These are phyloP conservation scores for Leccinum broughii DNA, from an alignment of 768 basidiomycete genomes.

Conservation along the genomic window DNA sequence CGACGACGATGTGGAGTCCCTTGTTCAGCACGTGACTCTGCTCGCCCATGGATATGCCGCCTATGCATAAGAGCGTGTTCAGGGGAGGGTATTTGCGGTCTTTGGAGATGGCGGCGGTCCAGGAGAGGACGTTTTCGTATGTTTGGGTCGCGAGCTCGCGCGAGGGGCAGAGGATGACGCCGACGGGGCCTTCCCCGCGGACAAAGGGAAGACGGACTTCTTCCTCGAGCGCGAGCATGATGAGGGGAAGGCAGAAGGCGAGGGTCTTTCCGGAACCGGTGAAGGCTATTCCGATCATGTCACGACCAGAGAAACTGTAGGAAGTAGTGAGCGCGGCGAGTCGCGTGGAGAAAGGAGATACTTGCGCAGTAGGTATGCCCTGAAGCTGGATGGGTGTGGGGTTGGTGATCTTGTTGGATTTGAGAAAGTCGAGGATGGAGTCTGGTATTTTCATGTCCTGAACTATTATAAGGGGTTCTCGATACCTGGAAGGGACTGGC, in stretches of 20 bases:
- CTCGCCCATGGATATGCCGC: constrained; percentile 98
- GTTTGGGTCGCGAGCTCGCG: constrained; percentile 97
- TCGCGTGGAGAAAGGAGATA: neutral
- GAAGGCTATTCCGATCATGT: constrained; percentile 98
- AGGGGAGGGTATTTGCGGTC: constrained; percentile 82
- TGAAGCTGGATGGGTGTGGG: constrained; percentile 98
- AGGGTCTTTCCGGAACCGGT: constrained; percentile 99
- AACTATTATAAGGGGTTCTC: constrained; percentile 15
- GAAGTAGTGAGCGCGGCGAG: constrained; percentile 7
- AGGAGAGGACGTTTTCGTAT: constrained; percentile 87
- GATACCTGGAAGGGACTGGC: neutral
- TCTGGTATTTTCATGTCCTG: constrained; percentile 99
- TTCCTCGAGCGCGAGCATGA: constrained; percentile 95
- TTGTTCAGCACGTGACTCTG: constrained; percentile 88
- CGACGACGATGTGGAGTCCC: constrained; percentile 94
- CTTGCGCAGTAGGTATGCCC: constrained; percentile 93
- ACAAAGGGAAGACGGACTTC: constrained; percentile 87
- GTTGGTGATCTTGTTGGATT: constrained; percentile 76
- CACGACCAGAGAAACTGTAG: constrained; percentile 85
- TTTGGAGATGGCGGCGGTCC: constrained; percentile 81
- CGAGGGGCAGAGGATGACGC: constrained; percentile 93
- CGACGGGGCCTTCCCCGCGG: constrained; percentile 96
- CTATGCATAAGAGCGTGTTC: constrained; percentile 90
- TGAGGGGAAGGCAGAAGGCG: constrained; percentile 96
- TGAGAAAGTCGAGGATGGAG: constrained; percentile 78